phyloP scores from a whole-genome alignment of 352 stramenopile species.

The Elongisporangium senticosum region DNA sequence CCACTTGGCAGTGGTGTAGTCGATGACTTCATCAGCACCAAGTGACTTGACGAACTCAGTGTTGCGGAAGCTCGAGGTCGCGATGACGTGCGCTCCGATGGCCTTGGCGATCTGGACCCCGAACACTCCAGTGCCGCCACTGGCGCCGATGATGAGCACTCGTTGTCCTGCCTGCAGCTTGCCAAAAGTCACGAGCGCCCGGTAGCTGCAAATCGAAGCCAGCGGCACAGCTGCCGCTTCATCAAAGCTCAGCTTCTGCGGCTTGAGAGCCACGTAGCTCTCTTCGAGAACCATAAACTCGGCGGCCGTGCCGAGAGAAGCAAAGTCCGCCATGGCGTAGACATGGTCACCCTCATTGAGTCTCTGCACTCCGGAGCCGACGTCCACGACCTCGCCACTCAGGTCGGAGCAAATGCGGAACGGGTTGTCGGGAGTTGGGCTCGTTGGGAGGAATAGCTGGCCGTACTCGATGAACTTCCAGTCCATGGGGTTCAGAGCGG shows the following conservation, averaged over 20 bases:
- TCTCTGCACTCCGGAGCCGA: conserved; percentile 10
- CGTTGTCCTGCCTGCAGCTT: conserved; percentile 11
- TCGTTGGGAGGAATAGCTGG: conserved; percentile 5
- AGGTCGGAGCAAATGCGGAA: conserved; percentile 18
- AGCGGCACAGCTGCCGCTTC: conserved; percentile 25
- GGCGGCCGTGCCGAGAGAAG: conserved; percentile 13
- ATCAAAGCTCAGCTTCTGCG: conserved; percentile 28
- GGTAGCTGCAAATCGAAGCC: conserved; percentile 22
- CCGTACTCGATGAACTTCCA: conserved; percentile 15
- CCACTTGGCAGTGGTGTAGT: conserved; percentile 42
- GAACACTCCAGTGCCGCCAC: conserved; percentile 37
- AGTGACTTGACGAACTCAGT: conserved; percentile 24
- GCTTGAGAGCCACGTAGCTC: conserved; percentile 30
- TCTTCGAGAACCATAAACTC: conserved; percentile 24
- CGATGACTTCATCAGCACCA: conserved; percentile 33
- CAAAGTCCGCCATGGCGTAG: conserved; percentile 9
- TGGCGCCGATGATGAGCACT: conserved; percentile 46
- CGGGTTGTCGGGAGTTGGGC: conserved; percentile 7
- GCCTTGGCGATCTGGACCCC: conserved; percentile 51
- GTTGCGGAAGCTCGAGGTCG: conserved; percentile 29
- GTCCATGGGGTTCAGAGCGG: conserved; percentile 21
- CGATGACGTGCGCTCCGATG: conserved; percentile 19
- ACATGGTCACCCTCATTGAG: conserved; percentile 19
- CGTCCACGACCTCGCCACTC: conserved; percentile 14
- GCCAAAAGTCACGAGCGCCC: conserved; percentile 18